Percentiles rank a stretch among this genome's conserved stretches.
Conservation (phyloP, 176 grass and related monocot species). For the Aechmea fasciata region DNA sequence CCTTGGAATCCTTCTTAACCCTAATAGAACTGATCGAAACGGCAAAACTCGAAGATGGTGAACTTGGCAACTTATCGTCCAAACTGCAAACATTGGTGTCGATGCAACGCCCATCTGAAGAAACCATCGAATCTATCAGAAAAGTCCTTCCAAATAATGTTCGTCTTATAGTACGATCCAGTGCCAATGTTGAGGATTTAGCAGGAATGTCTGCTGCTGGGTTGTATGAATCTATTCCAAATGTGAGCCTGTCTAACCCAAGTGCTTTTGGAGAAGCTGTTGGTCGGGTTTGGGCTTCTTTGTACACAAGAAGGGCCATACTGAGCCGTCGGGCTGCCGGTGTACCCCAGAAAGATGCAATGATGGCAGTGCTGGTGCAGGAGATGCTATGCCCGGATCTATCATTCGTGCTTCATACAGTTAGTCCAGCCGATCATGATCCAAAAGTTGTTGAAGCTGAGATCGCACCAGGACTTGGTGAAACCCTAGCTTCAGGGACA, state of each 20-base stretch:
- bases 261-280: slow-evolving; percentile 50
- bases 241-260: slow-evolving; percentile 55
- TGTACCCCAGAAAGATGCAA: slow-evolving; percentile 64
- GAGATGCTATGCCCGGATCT: slow-evolving; percentile 76
- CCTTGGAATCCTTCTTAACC: slow-evolving; percentile 42
- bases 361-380: slow-evolving; percentile 88
- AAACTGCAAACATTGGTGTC: slow-evolving; percentile 64
- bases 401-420: slow-evolving; percentile 89
- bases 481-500: slow-evolving; percentile 84
- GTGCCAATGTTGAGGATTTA: slow-evolving; percentile 91
- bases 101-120: slow-evolving; percentile 40
- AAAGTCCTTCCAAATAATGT: slow-evolving; percentile 36
- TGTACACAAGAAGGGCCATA: slow-evolving; percentile 84
- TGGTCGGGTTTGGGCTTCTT: slow-evolving; percentile 71
- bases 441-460: slow-evolving; percentile 61
- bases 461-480: slow-evolving; percentile 69
- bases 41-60: slow-evolving; percentile 60
- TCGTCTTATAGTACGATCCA: slow-evolving; percentile 83
- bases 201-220: slow-evolving; percentile 98
- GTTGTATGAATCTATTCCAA: slow-evolving; percentile 83
- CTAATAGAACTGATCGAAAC: slow-evolving; percentile 60
- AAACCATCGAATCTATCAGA: slow-evolving; percentile 40
- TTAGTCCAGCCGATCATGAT: slow-evolving; percentile 60
- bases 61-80: slow-evolving; percentile 55
- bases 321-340: slow-evolving; percentile 69